A percentile compares a stretch with the other conserved stretches of the same genome.
phyloP scores from a whole-genome alignment of 352 stramenopile species.

The Pythium guiyangense region DNA sequence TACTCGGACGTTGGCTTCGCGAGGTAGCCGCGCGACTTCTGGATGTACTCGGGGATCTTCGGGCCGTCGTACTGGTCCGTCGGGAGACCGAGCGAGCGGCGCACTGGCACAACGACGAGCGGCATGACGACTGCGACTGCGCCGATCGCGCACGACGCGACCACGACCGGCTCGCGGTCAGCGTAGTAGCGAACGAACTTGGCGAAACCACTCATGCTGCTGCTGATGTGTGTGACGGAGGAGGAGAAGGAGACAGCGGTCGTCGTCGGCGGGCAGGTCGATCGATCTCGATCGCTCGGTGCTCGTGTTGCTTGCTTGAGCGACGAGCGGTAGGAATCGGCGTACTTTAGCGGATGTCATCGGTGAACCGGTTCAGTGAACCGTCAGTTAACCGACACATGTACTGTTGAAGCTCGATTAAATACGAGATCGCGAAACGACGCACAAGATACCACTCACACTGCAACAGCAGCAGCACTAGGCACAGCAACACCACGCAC shows the following conservation, averaged over 20 bases:
- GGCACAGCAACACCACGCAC: too few species aligned
- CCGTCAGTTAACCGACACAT: neutral
- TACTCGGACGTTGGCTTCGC: conserved; percentile 29
- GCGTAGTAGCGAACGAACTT: conserved; percentile 84
- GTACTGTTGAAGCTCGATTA: neutral
- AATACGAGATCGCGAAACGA: neutral
- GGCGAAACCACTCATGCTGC: conserved; percentile 25
- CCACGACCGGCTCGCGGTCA: conserved; percentile 83
- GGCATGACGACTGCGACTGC: conserved; percentile 61
- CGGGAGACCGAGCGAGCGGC: conserved; percentile 78
- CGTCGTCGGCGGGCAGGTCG: neutral
- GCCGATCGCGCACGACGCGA: conserved; percentile 77
- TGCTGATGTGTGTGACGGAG: neutral
- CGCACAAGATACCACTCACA: neutral
- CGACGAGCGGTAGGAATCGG: conserved; percentile 3
- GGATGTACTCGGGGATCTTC: conserved; percentile 65
- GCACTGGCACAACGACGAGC: conserved; percentile 76
- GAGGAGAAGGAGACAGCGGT: neutral
- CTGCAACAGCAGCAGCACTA: too few species aligned
- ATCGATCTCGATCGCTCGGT: too few species aligned
- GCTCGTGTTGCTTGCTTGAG: neutral
- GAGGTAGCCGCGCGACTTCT: conserved; percentile 74
- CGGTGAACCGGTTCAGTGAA: neutral
- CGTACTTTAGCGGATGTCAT: neutral
- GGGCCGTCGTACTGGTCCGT: conserved; percentile 89